phyloP scores from a whole-genome alignment of 169 alveolate species.

The Eimeria praecox region DNA sequence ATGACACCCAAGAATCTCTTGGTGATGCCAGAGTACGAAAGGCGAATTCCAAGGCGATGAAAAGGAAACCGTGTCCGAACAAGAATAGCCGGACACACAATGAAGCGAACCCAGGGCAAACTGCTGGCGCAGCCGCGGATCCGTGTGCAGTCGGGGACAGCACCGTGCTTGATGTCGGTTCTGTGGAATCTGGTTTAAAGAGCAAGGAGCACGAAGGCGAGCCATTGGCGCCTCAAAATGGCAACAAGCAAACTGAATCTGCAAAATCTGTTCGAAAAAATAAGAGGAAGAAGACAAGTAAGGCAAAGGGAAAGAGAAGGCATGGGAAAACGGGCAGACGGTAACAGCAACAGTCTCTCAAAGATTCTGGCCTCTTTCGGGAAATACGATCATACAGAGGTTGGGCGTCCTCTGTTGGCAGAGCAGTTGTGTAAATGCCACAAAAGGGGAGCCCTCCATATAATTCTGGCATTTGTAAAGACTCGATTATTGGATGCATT shows the following conservation, averaged over 20 bases:
- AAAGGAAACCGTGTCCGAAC: neutral
- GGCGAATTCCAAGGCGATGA: neutral
- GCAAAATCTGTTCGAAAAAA: neutral
- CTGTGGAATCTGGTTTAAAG: neutral
- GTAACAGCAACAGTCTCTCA: neutral
- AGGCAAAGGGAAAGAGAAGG: conserved; percentile 61
- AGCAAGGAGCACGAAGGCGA: neutral
- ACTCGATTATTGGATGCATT: neutral
- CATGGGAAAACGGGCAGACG: conserved; percentile 73
- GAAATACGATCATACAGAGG: neutral
- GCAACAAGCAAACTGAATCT: neutral
- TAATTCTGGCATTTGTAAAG: neutral
- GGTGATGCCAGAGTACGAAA: neutral
- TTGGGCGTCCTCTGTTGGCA: neutral
- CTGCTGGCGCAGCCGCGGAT: neutral
- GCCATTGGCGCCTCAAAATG: neutral
- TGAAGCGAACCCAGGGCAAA: neutral
- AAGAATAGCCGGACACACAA: neutral
- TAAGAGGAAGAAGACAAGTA: conserved; percentile 10
- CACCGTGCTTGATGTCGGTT: neutral
- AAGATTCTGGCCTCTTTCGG: neutral
- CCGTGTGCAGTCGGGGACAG: neutral
- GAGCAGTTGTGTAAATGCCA: too few species aligned
- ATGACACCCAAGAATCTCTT: neutral
- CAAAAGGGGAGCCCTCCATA: neutral